A percentile compares a stretch with the other conserved stretches of the same genome.
Evolutionary conservation across 208 protist species (phyloP).

Genomic region (Leishmania tarentolae): DNA sequence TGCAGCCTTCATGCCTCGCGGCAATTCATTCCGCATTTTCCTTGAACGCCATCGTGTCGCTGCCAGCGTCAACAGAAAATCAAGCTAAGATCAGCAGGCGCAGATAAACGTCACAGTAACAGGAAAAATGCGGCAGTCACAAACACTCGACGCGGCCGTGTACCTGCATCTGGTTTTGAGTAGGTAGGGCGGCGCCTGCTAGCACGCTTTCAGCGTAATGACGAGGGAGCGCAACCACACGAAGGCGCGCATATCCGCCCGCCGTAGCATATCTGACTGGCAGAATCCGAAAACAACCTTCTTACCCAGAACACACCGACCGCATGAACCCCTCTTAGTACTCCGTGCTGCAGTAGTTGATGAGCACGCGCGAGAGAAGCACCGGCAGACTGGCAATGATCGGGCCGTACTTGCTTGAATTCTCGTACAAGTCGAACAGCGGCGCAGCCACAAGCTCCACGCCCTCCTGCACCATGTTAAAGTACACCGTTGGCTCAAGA

Average conservation of each 20-base stretch:
- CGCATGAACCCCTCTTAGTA: constrained; percentile 24
- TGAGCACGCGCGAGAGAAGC: constrained; percentile 75
- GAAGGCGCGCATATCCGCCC: neutral
- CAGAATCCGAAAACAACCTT: neutral
- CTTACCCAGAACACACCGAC: neutral
- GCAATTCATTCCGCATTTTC: neutral
- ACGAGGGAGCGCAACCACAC: neutral
- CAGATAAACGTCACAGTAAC: neutral
- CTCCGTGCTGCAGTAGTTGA: constrained; percentile 82
- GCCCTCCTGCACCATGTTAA: constrained; percentile 67
- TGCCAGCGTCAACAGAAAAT: neutral
- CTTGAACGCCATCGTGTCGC: neutral
- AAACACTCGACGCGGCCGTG: neutral
- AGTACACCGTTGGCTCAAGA: constrained; percentile 67
- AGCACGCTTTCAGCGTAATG: neutral
- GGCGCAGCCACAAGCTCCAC: constrained; percentile 87
- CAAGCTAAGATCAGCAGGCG: neutral
- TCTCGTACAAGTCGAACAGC: constrained; percentile 93
- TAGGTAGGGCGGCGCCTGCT: neutral
- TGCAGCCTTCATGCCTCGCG: neutral
- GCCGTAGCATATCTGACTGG: neutral
- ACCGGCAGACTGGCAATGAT: constrained; percentile 83
- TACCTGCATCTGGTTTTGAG: neutral
- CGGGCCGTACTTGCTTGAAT: constrained; percentile 81
- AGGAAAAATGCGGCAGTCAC: neutral